phyloP scores from a whole-genome alignment of 495 filamentous ascomycete genomes.

The Penicillium taxi region DNA sequence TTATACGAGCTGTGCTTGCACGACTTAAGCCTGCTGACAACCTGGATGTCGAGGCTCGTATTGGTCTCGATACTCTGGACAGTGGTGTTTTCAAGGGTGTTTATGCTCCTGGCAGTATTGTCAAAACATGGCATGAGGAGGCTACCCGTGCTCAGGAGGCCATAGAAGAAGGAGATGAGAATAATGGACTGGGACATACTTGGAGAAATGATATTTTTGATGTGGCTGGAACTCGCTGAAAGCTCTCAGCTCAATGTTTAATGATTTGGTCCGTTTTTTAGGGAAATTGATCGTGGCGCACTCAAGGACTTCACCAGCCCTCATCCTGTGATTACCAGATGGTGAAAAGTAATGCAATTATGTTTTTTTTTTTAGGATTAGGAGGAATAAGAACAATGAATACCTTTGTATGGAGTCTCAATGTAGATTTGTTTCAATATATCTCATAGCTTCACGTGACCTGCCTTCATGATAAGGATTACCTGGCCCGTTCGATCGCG shows the following conservation, averaged over 20 bases:
- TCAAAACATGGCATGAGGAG: constrained; percentile 81
- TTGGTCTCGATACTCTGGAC: constrained; percentile 58
- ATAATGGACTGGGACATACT: constrained; percentile 27
- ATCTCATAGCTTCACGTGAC: too few species aligned
- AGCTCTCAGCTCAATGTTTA: too few species aligned
- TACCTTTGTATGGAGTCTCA: too few species aligned
- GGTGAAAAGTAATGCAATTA: too few species aligned
- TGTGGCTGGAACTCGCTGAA: constrained; percentile 28
- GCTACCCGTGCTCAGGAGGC: constrained; percentile 57
- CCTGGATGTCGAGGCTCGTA: constrained; percentile 60
- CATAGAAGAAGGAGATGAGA: constrained; percentile 48
- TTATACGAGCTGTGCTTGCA: constrained; percentile 72
- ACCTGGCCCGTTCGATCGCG: constrained; percentile 15
- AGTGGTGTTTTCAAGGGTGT: constrained; percentile 69
- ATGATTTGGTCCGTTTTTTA: too few species aligned
- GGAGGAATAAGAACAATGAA: too few species aligned
- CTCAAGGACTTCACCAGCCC: too few species aligned
- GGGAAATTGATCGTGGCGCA: too few species aligned
- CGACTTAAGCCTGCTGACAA: constrained; percentile 63
- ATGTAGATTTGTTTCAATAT: too few species aligned
- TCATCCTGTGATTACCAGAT: too few species aligned
- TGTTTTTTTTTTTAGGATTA: too few species aligned
- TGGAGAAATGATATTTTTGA: constrained; percentile 89
- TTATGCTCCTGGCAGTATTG: constrained; percentile 81
- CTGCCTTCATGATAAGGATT: constrained; percentile 16